Base-by-base conservation (phyloP, 768 basidiomycete species). In the Calocybe gangraenosa region DNA sequence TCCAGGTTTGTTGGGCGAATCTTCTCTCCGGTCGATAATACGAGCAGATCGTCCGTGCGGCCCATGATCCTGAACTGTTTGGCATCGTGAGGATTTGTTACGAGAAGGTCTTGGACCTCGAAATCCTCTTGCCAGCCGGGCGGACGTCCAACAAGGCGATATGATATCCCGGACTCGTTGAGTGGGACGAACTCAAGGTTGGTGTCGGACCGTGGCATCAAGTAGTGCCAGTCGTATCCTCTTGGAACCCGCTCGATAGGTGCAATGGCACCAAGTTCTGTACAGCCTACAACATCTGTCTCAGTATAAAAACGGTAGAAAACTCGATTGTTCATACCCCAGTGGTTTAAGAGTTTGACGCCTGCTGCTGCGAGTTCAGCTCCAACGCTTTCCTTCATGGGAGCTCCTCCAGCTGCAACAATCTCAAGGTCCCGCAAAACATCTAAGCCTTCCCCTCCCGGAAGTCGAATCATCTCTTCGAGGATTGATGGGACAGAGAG, bases 11-110 rank as follows among this genome's bases (percentile, higher is more conserved):
- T 53, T 15, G 70, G 67, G 1, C 61, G 58, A 14, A 71, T 58
- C 51, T 73, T 73, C 50, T 73, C 71, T 8, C 71, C 71, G 0
- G 65, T 73, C 6, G 65, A 63, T 11, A 74, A 62, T 28, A 74
- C 69, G 8, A 74, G 47, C 17, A 73, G 59, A 40, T 73, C 69
- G 43, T 73, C 70, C 2, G 63, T 60, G 14, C 70, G 64, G 3
- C 68, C 69, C 21, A 65, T 53, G 23, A 73, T 65, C 15, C 53
- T 58, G 50, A 62, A 63, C 37, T 70, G 66, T 20, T 50, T 58
- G 17, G 49, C 47, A 40, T 63, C 55, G 1, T 40, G 23, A 0
- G 71, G 69, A 35, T 71, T 57, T 2, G 51, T 45, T 2, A 58
- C 51, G 2, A 73, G 59, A n/a, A 66, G 61, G 49, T 73, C 71